Conservation (phyloP, 257 asterid species). For the Nemophila menziesii region DNA sequence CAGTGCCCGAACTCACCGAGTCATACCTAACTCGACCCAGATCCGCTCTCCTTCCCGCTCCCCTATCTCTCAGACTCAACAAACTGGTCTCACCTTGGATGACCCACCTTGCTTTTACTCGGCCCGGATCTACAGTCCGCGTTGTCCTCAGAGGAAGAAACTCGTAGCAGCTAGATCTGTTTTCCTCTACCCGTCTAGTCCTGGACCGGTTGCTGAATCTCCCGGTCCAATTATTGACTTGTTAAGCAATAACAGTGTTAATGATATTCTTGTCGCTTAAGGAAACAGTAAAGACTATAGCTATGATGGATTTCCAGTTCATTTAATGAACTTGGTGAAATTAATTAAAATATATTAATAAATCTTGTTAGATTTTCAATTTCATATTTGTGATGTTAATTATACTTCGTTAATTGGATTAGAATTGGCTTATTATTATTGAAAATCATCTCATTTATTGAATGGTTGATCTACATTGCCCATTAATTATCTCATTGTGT, state of each 20-base stretch:
- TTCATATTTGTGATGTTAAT: neutral
- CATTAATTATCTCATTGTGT: neutral
- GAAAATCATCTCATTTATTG: neutral
- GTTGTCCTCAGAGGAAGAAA: constrained; percentile 23
- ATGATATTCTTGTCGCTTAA: constrained; percentile 17
- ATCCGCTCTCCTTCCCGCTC: constrained; percentile 10
- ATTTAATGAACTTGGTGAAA: neutral
- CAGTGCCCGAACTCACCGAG: constrained; percentile 14
- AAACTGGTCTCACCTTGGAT: constrained; percentile 5
- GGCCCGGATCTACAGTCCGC: constrained; percentile 17
- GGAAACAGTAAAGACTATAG: neutral
- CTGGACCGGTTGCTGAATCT: constrained; percentile 1
- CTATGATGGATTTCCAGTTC: neutral
- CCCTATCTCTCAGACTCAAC: constrained; percentile 1
- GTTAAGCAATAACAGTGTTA: constrained; percentile 5
- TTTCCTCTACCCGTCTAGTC: constrained; percentile 3
- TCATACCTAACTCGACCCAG: constrained; percentile 2
- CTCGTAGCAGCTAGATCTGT: constrained; percentile 13
- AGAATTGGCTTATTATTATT: neutral
- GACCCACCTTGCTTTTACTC: constrained; percentile 7
- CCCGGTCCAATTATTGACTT: constrained; percentile 10
- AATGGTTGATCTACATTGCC: neutral
- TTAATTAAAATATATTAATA: too few relatives aligned
- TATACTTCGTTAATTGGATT: neutral
- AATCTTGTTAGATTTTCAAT: neutral